phyloP scores from a whole-genome alignment of 2,329 filamentous ascomycete genomes.

The Grosmannia clavigera region DNA sequence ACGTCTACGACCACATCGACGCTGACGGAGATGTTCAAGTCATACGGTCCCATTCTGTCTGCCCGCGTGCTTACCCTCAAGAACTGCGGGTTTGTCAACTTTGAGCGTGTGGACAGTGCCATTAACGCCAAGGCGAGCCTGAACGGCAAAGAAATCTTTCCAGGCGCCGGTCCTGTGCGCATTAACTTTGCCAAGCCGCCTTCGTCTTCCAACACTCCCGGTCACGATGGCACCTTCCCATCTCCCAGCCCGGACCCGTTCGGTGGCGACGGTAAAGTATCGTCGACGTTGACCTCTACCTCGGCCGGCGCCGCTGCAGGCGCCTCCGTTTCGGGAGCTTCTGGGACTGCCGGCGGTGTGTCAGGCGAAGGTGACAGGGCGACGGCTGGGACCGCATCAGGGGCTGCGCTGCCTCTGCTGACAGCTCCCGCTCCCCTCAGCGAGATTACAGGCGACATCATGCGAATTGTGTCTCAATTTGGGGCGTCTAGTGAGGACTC shows the following conservation, averaged over 20 bases:
- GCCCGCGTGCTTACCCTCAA: conserved; percentile 93
- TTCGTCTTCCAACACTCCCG: conserved; percentile 78
- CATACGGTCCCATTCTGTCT: conserved; percentile 83
- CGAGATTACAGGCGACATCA: conserved; percentile 72
- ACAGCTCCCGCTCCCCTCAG: conserved; percentile 59
- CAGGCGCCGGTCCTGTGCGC: conserved; percentile 82
- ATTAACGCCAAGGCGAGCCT: conserved; percentile 76
- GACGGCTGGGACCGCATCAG: conserved; percentile 16
- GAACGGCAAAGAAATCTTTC: conserved; percentile 97
- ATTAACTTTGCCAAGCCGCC: conserved; percentile 98
- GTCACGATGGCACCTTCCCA: conserved; percentile 74
- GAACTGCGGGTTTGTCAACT: conserved; percentile 98
- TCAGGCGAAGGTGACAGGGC: not conserved
- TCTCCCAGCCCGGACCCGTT: conserved; percentile 87
- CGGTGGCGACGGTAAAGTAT: conserved; percentile 29
- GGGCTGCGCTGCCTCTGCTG: conserved; percentile 28
- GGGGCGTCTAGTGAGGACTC: conserved; percentile 73
- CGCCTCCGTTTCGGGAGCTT: not conserved
- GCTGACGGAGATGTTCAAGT: conserved; percentile 85
- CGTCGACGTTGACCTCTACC: conserved; percentile 5
- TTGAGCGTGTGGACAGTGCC: conserved; percentile 81
- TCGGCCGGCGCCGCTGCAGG: conserved; percentile 7
- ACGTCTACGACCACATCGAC: conserved; percentile 95
- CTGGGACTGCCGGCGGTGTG: conserved; percentile 21
- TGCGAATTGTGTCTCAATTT: conserved; percentile 77